Evolutionary conservation across 768 basidiomycete species (phyloP).

Genomic region (Gelatoporia subvermispora): DNA sequence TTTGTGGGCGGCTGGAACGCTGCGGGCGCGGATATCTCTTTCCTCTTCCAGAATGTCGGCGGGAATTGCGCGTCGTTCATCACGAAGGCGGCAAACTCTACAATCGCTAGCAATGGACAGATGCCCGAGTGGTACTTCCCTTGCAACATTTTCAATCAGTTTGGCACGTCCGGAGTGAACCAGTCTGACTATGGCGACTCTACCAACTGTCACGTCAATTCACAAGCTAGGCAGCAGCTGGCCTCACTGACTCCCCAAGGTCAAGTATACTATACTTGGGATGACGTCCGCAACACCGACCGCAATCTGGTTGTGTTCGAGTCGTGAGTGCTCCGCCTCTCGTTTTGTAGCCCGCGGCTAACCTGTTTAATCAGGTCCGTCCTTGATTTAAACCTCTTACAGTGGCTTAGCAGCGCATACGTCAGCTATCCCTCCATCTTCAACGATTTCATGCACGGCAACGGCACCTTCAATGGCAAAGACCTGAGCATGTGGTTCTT

Average conservation of each 20-base stretch:
- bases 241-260: conserved; percentile 53
- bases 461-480: conserved; percentile 71
- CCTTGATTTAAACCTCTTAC: conserved; percentile 81
- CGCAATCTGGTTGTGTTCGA: conserved; percentile 93
- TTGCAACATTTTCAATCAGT: conserved; percentile 85
- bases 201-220: conserved; percentile 69
- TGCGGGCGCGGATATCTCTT: conserved; percentile 85
- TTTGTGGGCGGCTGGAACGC: conserved; percentile 71
- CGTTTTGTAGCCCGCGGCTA: background rate
- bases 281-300: conserved; percentile 59
- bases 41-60: conserved; percentile 92
- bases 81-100: conserved; percentile 62
- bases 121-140: conserved; percentile 94
- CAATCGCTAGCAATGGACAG: conserved; percentile 59
- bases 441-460: conserved; percentile 63
- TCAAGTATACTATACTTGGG: conserved; percentile 93
- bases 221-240: conserved; percentile 49
- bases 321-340: conserved; percentile 52
- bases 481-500: conserved; percentile 86
- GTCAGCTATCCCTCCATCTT: conserved; percentile 83
- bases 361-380: conserved; percentile 50
- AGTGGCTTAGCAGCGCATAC: conserved; percentile 78
- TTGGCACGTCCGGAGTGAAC: conserved; percentile 57
- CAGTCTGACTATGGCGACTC: conserved; percentile 57
- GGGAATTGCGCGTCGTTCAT: conserved; percentile 77